Base-by-base conservation (phyloP, 2,329 filamentous ascomycete genomes). In the Claviceps citrina region DNA sequence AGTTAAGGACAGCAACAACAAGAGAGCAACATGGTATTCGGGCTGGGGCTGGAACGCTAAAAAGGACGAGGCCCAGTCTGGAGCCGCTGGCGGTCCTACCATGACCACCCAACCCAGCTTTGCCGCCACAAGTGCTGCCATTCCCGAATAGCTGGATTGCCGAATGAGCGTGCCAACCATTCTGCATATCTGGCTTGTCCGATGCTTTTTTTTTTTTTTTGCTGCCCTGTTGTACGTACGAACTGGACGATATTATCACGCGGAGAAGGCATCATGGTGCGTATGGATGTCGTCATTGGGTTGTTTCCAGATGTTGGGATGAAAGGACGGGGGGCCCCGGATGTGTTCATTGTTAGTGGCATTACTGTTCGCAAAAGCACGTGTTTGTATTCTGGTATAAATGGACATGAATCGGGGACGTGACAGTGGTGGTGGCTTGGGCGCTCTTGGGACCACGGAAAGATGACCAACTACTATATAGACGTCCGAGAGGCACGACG, bases 1-100 rank as follows among this genome's bases (percentile, higher is more conserved):
- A 2, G 60, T 65, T 44, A 66, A 68, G 50, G 43, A 44, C 31
- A 55, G 61, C 40, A 71, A 70, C 51, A 80, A 79, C 51, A 80
- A 79, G 63, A 64, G 77, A 36, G 64, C 67, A 16, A 80, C 74
- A 56, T 81, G 77, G 77, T 61, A 60, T 44, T 70, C 78, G 43
- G 73, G 73, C 10, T 78, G 75, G 73, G 60, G 57, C 54, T 66
- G 64, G 54, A 56, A 52, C 20, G 46, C 32, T 31, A 69, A 67
- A 59, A 73, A 71, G 59, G 68, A 73, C 37, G 68, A 70, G 8
- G 32, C 36, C 13, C 43, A 42, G 15, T 16, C 36, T 27, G 36
- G 27, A 7, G 32, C 27, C 15, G 13, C 20, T 25, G 13, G 19
- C n/a, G n/a, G 36, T 7, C 13, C 32, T 3, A 60, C 36, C 8